These are phyloP conservation scores for Suhomyces faveliae DNA, from an alignment of 805 yeast genomes.

Conservation along the genomic window DNA sequence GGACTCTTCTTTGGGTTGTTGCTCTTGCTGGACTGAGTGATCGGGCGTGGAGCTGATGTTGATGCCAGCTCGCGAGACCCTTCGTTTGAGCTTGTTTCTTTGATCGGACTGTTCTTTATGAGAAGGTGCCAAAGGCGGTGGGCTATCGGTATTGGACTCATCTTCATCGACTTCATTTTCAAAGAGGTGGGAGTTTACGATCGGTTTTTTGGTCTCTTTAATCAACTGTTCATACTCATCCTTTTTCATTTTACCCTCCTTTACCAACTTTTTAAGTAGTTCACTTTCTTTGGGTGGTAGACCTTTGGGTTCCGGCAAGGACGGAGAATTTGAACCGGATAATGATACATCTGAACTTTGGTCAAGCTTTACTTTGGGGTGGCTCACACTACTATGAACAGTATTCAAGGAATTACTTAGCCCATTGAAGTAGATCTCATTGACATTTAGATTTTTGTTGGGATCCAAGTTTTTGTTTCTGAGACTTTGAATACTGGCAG, in stretches of 20 bases:
- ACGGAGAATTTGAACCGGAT: background rate
- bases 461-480: constrained; percentile 40
- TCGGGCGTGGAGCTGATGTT: constrained; percentile 12
- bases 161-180: constrained; percentile 36
- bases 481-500: constrained; percentile 35
- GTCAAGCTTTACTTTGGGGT: background rate
- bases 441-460: constrained; percentile 38
- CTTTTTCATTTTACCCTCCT: constrained; percentile 31
- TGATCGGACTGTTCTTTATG: constrained; percentile 3
- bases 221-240: constrained; percentile 32
- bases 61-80: constrained; percentile 30
- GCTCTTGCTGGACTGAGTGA: background rate
- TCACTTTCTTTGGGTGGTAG: constrained; percentile 18
- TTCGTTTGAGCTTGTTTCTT: constrained; percentile 18
- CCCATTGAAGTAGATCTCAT: constrained; percentile 36
- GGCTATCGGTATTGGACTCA: constrained; percentile 15
- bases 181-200: constrained; percentile 36
- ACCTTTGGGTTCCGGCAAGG: constrained; percentile 2
- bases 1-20: constrained; percentile 4
- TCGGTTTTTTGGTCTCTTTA: constrained; percentile 31
- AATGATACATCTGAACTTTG: background rate
- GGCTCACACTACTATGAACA: constrained; percentile 17
- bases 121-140: constrained; percentile 6
- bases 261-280: constrained; percentile 37
- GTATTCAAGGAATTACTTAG: constrained; percentile 27